Evolutionary conservation across 1,284 basidiomycete species (phyloP).

Genomic region (Chalciporus sp.): DNA sequence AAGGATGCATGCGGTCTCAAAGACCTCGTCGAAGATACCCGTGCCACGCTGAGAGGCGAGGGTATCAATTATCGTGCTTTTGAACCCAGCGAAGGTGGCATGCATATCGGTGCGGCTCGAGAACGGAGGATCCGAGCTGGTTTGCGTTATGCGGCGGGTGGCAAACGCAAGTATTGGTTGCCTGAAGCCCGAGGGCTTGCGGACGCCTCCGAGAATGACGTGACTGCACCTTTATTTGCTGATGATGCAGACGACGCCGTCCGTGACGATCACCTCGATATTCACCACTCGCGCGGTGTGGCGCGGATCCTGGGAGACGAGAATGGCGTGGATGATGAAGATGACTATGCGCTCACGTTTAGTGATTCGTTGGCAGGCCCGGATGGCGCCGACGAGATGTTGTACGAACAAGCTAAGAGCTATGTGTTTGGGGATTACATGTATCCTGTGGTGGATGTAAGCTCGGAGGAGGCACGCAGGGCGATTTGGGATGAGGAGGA

Average conservation of each 20-base stretch:
- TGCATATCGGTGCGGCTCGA: conserved; percentile 85
- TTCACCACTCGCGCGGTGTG: conserved; percentile 37
- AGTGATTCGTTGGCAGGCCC: conserved; percentile 55
- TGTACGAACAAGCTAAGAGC: conserved; percentile 70
- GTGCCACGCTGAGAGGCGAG: conserved; percentile 82
- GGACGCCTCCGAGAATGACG: conserved; percentile 46
- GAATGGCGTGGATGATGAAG: conserved; percentile 35
- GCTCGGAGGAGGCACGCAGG: conserved; percentile 66
- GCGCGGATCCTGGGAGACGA: conserved; percentile 24
- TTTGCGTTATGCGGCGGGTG: conserved; percentile 87
- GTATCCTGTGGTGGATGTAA: conserved; percentile 88
- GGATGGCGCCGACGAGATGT: conserved; percentile 65
- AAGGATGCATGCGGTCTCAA: conserved; percentile 85
- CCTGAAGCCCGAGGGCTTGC: conserved; percentile 61
- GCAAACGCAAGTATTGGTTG: conserved; percentile 89
- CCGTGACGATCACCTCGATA: conserved; percentile 61
- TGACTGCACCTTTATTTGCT: conserved; percentile 76
- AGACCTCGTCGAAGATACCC: conserved; percentile 88
- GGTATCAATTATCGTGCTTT: conserved; percentile 96
- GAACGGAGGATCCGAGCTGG: conserved; percentile 87
- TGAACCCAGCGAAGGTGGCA: conserved; percentile 91
- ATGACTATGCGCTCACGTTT: conserved; percentile 46
- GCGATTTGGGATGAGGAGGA: conserved; percentile 59
- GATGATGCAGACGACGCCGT: conserved; percentile 69
- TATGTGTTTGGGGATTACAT: conserved; percentile 92